Evolutionary conservation across 2,329 filamentous ascomycete species (phyloP).

Genomic region (Arthrobotrys iridis): DNA sequence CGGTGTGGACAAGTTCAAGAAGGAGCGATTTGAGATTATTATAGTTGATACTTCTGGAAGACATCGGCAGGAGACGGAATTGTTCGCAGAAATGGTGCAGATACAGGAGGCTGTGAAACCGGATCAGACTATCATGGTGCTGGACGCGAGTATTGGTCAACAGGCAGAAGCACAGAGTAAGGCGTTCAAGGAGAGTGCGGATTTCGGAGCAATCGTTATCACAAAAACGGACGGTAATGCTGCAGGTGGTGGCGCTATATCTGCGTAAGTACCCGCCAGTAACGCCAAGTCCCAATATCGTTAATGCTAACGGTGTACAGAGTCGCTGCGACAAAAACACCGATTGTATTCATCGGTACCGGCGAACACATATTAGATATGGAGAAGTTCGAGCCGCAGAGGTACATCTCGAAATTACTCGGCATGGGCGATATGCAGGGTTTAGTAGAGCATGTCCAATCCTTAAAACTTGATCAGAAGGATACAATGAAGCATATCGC

Average conservation of each 20-base stretch:
- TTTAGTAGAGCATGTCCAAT: constrained; percentile 94
- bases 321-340: constrained; percentile 93
- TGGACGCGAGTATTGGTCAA: constrained; percentile 96
- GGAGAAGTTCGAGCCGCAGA: constrained; percentile 89
- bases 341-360: constrained; percentile 97
- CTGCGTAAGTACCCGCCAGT: constrained; percentile 66
- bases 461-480: constrained; percentile 93
- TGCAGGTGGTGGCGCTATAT: constrained; percentile 94
- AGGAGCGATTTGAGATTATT: constrained; percentile 97
- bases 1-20: constrained; percentile 98
- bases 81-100: constrained; percentile 98
- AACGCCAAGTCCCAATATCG: background rate
- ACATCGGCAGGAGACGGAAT: constrained; percentile 90
- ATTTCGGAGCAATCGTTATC: constrained; percentile 98
- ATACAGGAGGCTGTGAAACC: constrained; percentile 90
- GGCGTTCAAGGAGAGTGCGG: constrained; percentile 95
- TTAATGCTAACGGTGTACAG: constrained; percentile 16
- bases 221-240: constrained; percentile 98
- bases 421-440: constrained; percentile 98
- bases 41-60: constrained; percentile 97
- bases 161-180: constrained; percentile 93
- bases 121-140: constrained; percentile 97
- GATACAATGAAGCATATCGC: constrained; percentile 99
- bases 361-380: constrained; percentile 97
- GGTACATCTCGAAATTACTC: constrained; percentile 91